A percentile compares a stretch with the other conserved stretches of the same genome.
These are phyloP conservation scores for Mrakia hoshinonis DNA, from an alignment of 768 basidiomycete genomes.

Conservation along the genomic window DNA sequence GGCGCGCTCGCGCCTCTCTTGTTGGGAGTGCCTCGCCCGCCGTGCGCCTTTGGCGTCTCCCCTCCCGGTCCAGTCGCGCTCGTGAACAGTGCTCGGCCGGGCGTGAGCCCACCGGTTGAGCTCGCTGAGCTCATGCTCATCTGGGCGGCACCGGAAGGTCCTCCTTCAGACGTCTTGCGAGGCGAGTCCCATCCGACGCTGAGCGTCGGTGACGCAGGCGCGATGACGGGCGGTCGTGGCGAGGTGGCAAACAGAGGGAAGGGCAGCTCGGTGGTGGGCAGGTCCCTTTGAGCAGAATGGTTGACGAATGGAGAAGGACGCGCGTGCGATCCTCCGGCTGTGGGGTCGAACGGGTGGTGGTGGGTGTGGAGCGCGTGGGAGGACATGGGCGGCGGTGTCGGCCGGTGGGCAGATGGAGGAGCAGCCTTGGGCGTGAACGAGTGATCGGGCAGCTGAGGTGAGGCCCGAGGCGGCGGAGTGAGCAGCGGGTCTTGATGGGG, in stretches of 20 bases:
- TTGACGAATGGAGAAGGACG: not conserved
- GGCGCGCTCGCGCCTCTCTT: not conserved
- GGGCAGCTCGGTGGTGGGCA: not conserved
- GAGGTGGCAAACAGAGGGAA: constrained; percentile 6
- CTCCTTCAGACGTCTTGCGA: not conserved
- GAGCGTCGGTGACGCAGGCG: not conserved
- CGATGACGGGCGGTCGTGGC: not conserved
- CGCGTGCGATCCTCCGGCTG: not conserved
- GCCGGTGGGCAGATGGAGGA: not conserved
- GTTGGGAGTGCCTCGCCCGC: not conserved
- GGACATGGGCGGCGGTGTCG: not conserved
- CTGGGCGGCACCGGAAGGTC: not conserved
- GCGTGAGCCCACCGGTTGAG: not conserved
- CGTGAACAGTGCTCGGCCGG: not conserved
- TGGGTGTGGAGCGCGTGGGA: not conserved
- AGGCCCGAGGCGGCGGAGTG: not conserved
- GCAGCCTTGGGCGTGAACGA: not conserved
- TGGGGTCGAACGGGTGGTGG: constrained; percentile 6
- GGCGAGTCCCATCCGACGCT: constrained; percentile 4
- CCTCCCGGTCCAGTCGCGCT: constrained; percentile 10
- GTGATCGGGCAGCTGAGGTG: not conserved
- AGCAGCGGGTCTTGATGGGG: constrained; percentile 1
- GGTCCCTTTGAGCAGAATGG: not conserved
- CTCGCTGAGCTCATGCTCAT: constrained; percentile 17
- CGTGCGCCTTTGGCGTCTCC: constrained; percentile 1